Evolutionary conservation across 192 early-diverging fungal species (phyloP).

Genomic region (Backusella tuberculispora): DNA sequence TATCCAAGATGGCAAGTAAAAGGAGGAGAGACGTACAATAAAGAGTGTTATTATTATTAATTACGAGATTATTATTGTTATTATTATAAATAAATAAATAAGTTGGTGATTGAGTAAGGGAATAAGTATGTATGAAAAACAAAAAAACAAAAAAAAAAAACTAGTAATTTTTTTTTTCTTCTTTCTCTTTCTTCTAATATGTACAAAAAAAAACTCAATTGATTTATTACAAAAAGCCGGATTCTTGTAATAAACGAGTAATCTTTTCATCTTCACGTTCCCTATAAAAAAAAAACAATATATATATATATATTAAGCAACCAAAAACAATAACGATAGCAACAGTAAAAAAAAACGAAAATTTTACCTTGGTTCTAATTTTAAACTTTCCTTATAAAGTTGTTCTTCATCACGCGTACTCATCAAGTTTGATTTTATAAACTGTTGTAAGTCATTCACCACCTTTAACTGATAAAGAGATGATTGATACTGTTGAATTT

Average conservation of each 20-base stretch:
- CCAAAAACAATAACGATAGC: too few species aligned
- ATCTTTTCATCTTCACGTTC: constrained; percentile 85
- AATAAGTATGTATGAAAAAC: too few species aligned
- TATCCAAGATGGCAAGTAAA: too few species aligned
- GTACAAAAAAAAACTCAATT: background rate
- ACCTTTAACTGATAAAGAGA: constrained; percentile 74
- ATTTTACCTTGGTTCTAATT: constrained; percentile 75
- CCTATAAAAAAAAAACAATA: constrained; percentile 33
- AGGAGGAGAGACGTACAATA: too few species aligned
- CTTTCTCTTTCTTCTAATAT: background rate
- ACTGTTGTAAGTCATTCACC: constrained; percentile 84
- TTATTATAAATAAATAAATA: too few species aligned
- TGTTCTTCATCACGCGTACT: constrained; percentile 69
- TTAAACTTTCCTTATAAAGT: constrained; percentile 80
- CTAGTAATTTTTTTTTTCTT: background rate
- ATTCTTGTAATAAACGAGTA: constrained; percentile 72
- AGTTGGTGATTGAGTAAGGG: too few species aligned
- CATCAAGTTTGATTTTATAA: constrained; percentile 68
- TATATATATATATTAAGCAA: background rate
- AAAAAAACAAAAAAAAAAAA: background rate
- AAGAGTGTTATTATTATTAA: too few species aligned
- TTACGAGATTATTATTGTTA: background rate
- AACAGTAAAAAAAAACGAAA: too few species aligned
- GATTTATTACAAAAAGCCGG: constrained; percentile 67
- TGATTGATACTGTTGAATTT: constrained; percentile 90